phyloP scores from a whole-genome alignment of 495 filamentous ascomycete genomes.

The Cenococcum geophilum region DNA sequence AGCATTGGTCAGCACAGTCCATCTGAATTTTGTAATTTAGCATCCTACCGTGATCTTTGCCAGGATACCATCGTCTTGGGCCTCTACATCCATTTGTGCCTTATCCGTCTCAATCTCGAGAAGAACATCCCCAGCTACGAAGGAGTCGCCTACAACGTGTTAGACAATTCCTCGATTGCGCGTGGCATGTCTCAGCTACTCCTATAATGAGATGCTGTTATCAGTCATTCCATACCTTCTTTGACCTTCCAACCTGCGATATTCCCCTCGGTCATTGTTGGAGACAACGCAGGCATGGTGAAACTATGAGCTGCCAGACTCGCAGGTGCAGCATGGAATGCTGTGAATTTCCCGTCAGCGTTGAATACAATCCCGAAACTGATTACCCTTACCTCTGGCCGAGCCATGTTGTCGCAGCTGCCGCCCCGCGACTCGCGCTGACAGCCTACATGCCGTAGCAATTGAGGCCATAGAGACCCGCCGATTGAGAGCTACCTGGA shows the following conservation, averaged over 20 bases:
- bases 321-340: conserved; percentile 54
- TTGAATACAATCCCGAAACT: conserved; percentile 9
- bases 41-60: conserved; percentile 60
- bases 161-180: background rate
- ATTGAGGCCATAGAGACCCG: conserved; percentile 32
- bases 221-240: conserved; percentile 49
- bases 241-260: conserved; percentile 72
- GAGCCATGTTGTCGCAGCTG: conserved; percentile 26
- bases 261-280: conserved; percentile 83
- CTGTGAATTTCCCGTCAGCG: conserved; percentile 38
- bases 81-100: conserved; percentile 86
- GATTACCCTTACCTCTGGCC: conserved; percentile 23
- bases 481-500: background rate
- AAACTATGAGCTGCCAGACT: conserved; percentile 65
- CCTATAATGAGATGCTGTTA: background rate
- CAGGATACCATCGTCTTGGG: conserved; percentile 72
- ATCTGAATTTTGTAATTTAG: background rate
- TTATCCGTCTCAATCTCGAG: conserved; percentile 87
- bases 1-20: conserved; percentile 9
- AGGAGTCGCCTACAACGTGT: conserved; percentile 50
- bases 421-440: conserved; percentile 28
- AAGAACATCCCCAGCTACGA: conserved; percentile 69
- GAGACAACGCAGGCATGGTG: conserved; percentile 80
- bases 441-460: conserved; percentile 27
- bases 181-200: background rate